These are phyloP conservation scores for Carex sylvatica DNA, from an alignment of 202 grass and related monocot species.

Conservation along the genomic window DNA sequence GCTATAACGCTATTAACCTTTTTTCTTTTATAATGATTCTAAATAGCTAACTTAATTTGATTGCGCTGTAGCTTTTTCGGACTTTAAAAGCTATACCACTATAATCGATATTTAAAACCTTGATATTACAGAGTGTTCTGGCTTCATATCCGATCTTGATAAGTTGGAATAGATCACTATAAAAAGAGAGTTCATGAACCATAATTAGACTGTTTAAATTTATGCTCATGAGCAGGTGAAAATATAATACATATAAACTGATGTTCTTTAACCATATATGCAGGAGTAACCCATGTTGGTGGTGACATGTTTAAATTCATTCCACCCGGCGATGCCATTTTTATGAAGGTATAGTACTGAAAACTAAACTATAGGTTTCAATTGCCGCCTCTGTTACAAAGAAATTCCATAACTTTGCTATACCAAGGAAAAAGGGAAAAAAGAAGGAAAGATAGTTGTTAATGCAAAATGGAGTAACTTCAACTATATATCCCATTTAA, in stretches of 20 bases:
- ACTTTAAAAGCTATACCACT: no score
- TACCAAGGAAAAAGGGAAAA: not conserved
- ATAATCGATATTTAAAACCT: no score
- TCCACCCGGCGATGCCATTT: conserved; percentile 74
- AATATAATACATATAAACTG: not conserved
- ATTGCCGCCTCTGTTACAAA: not conserved
- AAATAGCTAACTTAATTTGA: no score
- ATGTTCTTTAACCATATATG: not conserved
- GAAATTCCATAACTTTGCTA: not conserved
- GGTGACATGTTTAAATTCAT: conserved; percentile 92
- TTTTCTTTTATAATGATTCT: no score
- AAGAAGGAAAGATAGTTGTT: not conserved
- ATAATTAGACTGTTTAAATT: not conserved
- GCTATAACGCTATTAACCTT: no score
- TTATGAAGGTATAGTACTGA: conserved; percentile 75
- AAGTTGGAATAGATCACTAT: not conserved
- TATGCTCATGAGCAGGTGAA: not conserved
- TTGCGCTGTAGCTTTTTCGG: no score
- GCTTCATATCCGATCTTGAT: not conserved
- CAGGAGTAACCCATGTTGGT: conserved; percentile 70
- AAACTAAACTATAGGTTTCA: not conserved
- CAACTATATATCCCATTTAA: no score
- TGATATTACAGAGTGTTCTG: not conserved
- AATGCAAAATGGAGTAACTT: not conserved
- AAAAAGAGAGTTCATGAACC: not conserved